Percentiles rank a stretch among this genome's conserved stretches.
phyloP scores from a whole-genome alignment of 2,329 filamentous ascomycete genomes.

The Zymoseptoria crescenta region DNA sequence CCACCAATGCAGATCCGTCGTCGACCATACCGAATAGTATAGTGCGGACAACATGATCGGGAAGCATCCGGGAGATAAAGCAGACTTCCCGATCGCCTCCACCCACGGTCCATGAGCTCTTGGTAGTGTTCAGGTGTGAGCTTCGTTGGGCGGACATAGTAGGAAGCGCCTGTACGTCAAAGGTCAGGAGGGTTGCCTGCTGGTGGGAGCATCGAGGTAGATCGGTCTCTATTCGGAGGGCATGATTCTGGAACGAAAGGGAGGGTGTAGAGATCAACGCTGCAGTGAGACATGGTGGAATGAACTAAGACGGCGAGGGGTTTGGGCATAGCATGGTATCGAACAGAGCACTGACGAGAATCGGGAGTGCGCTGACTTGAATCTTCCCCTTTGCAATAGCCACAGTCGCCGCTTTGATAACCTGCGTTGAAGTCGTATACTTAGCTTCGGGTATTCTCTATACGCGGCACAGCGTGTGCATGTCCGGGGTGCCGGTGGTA shows the following conservation, averaged over 20 bases:
- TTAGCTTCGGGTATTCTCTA: constrained; percentile 14
- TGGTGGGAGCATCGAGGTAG: background rate
- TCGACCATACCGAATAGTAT: constrained; percentile 54
- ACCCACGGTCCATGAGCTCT: constrained; percentile 62
- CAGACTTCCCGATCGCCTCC: constrained; percentile 58
- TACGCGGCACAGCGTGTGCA: background rate
- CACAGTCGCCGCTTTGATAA: constrained; percentile 43
- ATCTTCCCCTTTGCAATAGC: constrained; percentile 43
- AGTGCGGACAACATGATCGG: constrained; percentile 85
- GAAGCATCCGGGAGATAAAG: constrained; percentile 73
- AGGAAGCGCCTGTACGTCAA: constrained; percentile 55
- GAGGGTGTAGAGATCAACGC: too few relatives aligned
- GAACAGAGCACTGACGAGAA: constrained; percentile 38
- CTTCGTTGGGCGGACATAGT: constrained; percentile 57
- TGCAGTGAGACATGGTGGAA: too few relatives aligned
- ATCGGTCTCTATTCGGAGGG: background rate
- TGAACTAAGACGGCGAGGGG: background rate
- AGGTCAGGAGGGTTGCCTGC: background rate
- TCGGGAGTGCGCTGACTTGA: constrained; percentile 41
- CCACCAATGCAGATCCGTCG: background rate
- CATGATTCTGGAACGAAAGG: too few relatives aligned
- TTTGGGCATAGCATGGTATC: background rate
- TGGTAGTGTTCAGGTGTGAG: constrained; percentile 64
- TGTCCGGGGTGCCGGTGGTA: background rate
- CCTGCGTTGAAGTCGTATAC: constrained; percentile 27